Evolutionary conservation across 805 yeast species (phyloP).

Genomic region (Helenozyma baotianmanensis): DNA sequence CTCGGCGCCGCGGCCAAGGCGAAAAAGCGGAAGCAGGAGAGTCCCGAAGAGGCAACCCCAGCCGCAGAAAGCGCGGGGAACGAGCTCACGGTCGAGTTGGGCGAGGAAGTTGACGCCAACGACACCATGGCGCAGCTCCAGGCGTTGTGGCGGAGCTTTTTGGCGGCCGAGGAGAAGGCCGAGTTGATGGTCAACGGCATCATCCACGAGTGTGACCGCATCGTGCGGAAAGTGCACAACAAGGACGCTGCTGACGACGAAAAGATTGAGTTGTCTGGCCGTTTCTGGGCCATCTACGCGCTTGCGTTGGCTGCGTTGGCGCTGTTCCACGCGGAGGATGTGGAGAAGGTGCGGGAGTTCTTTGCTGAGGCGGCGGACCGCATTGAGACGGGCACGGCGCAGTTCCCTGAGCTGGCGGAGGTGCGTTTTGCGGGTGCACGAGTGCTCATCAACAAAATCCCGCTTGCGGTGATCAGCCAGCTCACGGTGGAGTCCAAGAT

Average conservation of each 20-base stretch:
- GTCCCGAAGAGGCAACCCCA: conserved; percentile 1
- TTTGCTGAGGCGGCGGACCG: conserved; percentile 74
- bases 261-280: conserved; percentile 31
- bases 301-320: conserved; percentile 64
- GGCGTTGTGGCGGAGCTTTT: conserved; percentile 68
- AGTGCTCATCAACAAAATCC: conserved; percentile 54
- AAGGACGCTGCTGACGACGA: conserved; percentile 9
- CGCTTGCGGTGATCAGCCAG: conserved; percentile 51
- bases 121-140: conserved; percentile 74
- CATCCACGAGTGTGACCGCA: conserved; percentile 86
- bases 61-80: conserved; percentile 13
- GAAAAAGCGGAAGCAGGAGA: conserved; percentile 20
- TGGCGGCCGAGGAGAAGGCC: conserved; percentile 51
- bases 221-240: conserved; percentile 45
- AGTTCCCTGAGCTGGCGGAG: conserved; percentile 42
- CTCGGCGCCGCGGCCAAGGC: conserved; percentile 29
- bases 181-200: conserved; percentile 74
- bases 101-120: conserved; percentile 64
- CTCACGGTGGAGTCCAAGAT: conserved; percentile 39
- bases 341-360: conserved; percentile 46
- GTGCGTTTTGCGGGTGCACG: conserved; percentile 52
- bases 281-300: conserved; percentile 72
- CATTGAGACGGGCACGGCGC: conserved; percentile 51
- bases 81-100: conserved; percentile 55
- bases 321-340: conserved; percentile 46